phyloP scores from a whole-genome alignment of 768 basidiomycete genomes.

The Porphyrellus cyaneotinctus region DNA sequence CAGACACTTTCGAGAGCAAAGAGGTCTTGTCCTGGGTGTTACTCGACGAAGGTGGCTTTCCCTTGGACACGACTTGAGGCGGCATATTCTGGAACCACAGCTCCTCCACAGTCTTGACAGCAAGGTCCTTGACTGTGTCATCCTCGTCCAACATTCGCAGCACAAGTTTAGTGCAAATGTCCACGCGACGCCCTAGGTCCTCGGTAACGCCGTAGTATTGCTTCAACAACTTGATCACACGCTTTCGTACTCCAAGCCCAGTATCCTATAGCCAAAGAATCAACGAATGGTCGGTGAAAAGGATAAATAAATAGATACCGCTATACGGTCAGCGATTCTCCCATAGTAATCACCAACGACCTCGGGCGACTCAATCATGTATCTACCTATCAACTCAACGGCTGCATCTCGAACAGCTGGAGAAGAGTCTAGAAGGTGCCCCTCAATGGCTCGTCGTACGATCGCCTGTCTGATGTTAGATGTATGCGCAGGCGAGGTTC shows the following conservation, averaged over 20 bases:
- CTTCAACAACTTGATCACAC: constrained; percentile 92
- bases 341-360: constrained; percentile 89
- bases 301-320: constrained; percentile 47
- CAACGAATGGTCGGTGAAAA: neutral
- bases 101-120: constrained; percentile 85
- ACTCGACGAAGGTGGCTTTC: constrained; percentile 28
- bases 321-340: constrained; percentile 85
- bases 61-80: constrained; percentile 36
- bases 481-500: neutral
- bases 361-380: constrained; percentile 83
- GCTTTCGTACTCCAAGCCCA: constrained; percentile 88
- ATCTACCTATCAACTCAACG: constrained; percentile 96
- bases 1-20: constrained; percentile 61
- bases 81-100: constrained; percentile 67
- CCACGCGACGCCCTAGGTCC: constrained; percentile 57
- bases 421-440: constrained; percentile 85
- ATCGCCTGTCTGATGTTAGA: constrained; percentile 45
- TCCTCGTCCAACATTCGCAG: constrained; percentile 89
- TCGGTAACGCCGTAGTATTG: constrained; percentile 68
- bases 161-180: constrained; percentile 80
- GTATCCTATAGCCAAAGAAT: constrained; percentile 61
- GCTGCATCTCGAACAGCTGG: constrained; percentile 95
- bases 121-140: constrained; percentile 90
- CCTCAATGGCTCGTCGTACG: constrained; percentile 84
- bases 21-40: constrained; percentile 48